Evolutionary conservation across 2,329 filamentous ascomycete species (phyloP), one percentile per base, ranked within the genome.

Genomic region (Microdochium nivale): DNA sequence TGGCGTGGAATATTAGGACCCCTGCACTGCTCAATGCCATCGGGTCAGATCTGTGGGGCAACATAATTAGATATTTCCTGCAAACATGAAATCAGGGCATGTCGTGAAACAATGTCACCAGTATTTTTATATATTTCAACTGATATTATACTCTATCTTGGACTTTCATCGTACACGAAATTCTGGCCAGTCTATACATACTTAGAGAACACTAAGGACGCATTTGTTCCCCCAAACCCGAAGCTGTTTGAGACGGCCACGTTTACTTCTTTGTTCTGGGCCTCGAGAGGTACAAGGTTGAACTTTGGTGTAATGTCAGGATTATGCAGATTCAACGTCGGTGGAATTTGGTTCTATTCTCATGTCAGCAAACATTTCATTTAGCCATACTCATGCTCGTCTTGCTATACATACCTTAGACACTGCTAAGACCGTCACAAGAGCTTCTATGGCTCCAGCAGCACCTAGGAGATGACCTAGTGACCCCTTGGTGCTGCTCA

Each of bases 181-280:
- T 21, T 50, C 10, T 25, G 35, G 13, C 13, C 25, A 23, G 43
- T 23, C 16, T 56, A 57, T 37, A 37, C 19, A 43, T 49, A 53
- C 57, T 72, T 77, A 8, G 78, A 78, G 61, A 97, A 92, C 50
- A 90, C 90, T 35, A 99, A 72, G 51, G 84, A 90, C 43, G 92
- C 91, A 71, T 99, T 99, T 1, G 92, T 97, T 16, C 94, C 94
- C 11, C 94, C 94, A 71, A 99, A 99, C 0, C 94, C 94, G 70
- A 99, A 99, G 65, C 92, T 97, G 63, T 99, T 99, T 3, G 89
- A 94, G 53, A 99, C 61, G 4, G 88, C 88, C 23, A 92, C 85
- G 52, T 82, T 72, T 11, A 97, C 81, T 2, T 75, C 65, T 57
- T 81, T 84, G 50, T 86, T 68, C 67, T 96, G 91, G 1, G 90